Conservation (phyloP, 208 protist genomes). For the Crithidia thermophila region DNA sequence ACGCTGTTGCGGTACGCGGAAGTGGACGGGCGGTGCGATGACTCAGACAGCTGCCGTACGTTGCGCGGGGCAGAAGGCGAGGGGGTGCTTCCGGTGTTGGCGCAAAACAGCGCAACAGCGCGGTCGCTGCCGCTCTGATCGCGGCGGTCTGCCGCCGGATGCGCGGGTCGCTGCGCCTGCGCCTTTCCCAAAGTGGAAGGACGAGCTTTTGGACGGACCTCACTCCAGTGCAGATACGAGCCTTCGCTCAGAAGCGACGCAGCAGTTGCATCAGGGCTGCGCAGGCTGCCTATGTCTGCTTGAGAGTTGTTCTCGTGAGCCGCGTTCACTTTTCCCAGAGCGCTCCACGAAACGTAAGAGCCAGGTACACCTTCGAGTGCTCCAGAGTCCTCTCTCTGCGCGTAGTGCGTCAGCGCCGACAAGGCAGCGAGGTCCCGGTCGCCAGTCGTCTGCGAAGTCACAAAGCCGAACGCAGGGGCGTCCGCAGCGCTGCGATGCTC, state of each 20-base stretch:
- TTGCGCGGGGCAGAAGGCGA: slow-evolving; percentile 2
- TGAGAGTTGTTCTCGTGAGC: background rate
- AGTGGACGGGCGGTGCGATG: background rate
- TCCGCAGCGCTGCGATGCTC: background rate
- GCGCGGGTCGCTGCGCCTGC: background rate
- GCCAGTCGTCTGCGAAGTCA: background rate
- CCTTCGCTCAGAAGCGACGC: slow-evolving; percentile 31
- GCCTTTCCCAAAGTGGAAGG: background rate
- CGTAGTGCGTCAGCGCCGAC: slow-evolving; percentile 5
- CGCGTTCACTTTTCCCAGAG: background rate
- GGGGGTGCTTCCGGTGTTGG: slow-evolving; percentile 8
- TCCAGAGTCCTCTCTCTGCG: background rate
- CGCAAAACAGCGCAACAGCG: slow-evolving; percentile 1
- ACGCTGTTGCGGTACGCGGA: slow-evolving; percentile 15
- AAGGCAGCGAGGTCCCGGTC: background rate
- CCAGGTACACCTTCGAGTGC: background rate
- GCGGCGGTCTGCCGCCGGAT: background rate
- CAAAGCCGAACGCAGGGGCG: background rate
- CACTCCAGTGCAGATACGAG: slow-evolving; percentile 33
- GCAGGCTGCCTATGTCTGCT: background rate
- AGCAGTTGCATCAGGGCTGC: slow-evolving; percentile 19
- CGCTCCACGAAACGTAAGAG: no score
- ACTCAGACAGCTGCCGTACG: slow-evolving; percentile 11
- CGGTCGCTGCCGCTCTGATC: slow-evolving; percentile 16
- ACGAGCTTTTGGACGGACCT: slow-evolving; percentile 16